Evolutionary conservation across 108 stramenopile genomes (phyloP).

Genomic region (Nitzschia palea): DNA sequence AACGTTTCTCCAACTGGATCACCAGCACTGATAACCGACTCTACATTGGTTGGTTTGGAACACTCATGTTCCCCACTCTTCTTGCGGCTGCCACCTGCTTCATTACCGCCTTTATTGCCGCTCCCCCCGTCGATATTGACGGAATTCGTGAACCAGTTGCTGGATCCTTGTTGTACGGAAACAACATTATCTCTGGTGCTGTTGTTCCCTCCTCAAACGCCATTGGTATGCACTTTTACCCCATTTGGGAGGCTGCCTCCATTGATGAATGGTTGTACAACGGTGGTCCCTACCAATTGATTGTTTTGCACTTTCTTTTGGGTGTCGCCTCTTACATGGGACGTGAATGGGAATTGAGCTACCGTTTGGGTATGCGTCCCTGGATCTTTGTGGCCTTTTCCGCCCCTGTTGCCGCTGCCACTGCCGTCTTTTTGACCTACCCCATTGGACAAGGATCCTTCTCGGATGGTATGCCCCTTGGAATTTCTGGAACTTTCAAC

Average conservation of each 20-base stretch:
- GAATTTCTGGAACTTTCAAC: conserved; percentile 39
- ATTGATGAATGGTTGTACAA: conserved; percentile 42
- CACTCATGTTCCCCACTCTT: conserved; percentile 39
- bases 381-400: conserved; percentile 41
- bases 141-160: conserved; percentile 42
- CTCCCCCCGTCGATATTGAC: conserved; percentile 37
- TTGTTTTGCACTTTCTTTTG: conserved; percentile 32
- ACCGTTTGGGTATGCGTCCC: conserved; percentile 40
- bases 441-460: conserved; percentile 37
- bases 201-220: conserved; percentile 38
- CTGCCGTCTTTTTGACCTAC: conserved; percentile 34
- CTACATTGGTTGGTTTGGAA: conserved; percentile 44
- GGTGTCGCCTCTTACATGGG: conserved; percentile 42
- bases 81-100: conserved; percentile 30
- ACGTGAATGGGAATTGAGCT: conserved; percentile 38
- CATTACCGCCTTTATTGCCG: conserved; percentile 31
- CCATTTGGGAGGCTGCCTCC: conserved; percentile 40
- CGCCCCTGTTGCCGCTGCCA: conserved; percentile 33
- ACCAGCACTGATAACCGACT: conserved; percentile 42
- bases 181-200: conserved; percentile 39
- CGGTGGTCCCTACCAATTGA: conserved; percentile 38
- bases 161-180: conserved; percentile 39
- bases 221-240: conserved; percentile 43
- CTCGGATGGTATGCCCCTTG: conserved; percentile 34
- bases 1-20: conserved; percentile 39